Percentiles rank a stretch among this genome's conserved stretches.
These are phyloP conservation scores for Hortiboletus rubellus DNA, from an alignment of 1,284 basidiomycete genomes.

Conservation along the genomic window DNA sequence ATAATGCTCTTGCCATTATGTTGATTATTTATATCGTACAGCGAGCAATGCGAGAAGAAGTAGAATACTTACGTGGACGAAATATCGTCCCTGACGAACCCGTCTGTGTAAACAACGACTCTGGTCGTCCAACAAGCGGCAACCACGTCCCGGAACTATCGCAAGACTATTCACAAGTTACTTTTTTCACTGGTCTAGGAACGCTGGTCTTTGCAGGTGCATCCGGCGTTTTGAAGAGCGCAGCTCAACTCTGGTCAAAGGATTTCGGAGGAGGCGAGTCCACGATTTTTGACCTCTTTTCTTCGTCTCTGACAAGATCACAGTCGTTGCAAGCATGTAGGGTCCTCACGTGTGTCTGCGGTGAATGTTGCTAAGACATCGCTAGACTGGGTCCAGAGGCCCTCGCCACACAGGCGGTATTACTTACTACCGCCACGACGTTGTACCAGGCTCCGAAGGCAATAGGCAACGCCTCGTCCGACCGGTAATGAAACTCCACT, in stretches of 20 bases:
- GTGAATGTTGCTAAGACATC: constrained; percentile 5
- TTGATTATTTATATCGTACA: constrained; percentile 27
- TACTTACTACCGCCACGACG: constrained; percentile 28
- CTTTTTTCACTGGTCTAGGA: constrained; percentile 22
- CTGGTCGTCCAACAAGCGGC: neutral
- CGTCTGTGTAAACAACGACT: neutral
- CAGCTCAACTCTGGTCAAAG: constrained; percentile 34
- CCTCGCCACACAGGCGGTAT: constrained; percentile 30
- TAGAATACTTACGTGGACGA: constrained; percentile 14
- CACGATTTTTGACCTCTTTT: neutral
- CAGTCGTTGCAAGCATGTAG: constrained; percentile 31
- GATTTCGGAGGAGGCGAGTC: constrained; percentile 30
- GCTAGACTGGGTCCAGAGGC: constrained; percentile 28
- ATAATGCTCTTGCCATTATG: constrained; percentile 23
- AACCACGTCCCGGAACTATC: neutral
- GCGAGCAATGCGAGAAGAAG: constrained; percentile 22
- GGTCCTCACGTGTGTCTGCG: neutral
- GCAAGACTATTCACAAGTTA: neutral
- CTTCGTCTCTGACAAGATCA: constrained; percentile 9
- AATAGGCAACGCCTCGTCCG: constrained; percentile 19
- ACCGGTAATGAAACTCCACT: constrained; percentile 24
- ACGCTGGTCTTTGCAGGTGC: constrained; percentile 18
- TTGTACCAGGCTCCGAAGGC: constrained; percentile 27
- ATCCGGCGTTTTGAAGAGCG: constrained; percentile 25
- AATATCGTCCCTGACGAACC: constrained; percentile 17